Evolutionary conservation across 1,284 basidiomycete species (phyloP), one percentile per base, ranked within the genome.

Genomic region (Grifola frondosa): DNA sequence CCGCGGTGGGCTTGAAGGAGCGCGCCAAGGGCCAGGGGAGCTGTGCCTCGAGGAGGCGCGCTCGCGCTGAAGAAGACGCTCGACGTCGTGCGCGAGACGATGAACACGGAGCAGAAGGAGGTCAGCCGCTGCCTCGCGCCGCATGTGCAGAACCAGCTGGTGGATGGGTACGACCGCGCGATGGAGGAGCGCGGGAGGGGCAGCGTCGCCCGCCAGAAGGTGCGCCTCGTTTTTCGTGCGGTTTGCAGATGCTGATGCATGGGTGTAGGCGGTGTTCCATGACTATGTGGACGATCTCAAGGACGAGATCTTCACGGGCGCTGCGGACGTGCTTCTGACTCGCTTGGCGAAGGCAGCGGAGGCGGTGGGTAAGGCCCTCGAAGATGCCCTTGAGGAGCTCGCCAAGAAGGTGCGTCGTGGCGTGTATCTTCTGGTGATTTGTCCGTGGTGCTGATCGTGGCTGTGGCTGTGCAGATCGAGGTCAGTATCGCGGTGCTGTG

Each of bases 141-240:
- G 3, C 76, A 80, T 53, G 71, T 83, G 11, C 73, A 77, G 53
- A 56, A 59, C 20, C 70, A 77, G 50, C 65, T 83, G 7, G 26
- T 63, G 4, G 69, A 73, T 4, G 77, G 75, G 0, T 84, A 83
- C 54, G 59, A 73, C 34, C 60, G 49, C 4, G 79, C 80, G 0
- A 74, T 77, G 71, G 64, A 70, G 38, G 76, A 81, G 53, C 60
- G 69, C 23, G 80, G 80, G 1, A 62, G 34, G 12, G 80, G 80
- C 17, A 78, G 77, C 47, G 79, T 81, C 6, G 75, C 73, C 6
- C 69, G 78, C 8, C 80, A 82, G 62, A 83, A 81, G 70, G 78
- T 78, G 38, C 23, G 44, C 42, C 31, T 23, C n/a, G 16, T 33
- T 11, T 3, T 31, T 28, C 29, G 17, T 44, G 28, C 26, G 24